Percentiles rank a stretch among this genome's conserved stretches.
Conservation (phyloP, 2,329 filamentous ascomycete species). For the Colletotrichum sp. region DNA sequence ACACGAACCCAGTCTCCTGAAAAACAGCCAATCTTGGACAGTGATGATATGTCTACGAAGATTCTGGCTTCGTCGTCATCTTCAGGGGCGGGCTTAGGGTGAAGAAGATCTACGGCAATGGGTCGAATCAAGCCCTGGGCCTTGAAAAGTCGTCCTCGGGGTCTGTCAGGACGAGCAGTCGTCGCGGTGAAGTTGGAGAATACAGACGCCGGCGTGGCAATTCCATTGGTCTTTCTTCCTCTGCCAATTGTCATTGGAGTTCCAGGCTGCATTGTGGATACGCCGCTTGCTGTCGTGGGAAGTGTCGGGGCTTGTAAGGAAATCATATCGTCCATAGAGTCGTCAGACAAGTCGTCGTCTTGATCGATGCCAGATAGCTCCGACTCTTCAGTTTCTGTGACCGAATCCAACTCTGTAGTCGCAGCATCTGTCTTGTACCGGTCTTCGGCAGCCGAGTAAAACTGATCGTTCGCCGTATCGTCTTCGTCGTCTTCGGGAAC, state of each 20-base stretch:
- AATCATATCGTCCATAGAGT: constrained; percentile 93
- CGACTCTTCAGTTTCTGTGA: constrained; percentile 65
- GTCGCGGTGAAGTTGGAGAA: constrained; percentile 88
- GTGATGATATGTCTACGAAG: constrained; percentile 85
- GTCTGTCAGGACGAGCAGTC: constrained; percentile 76
- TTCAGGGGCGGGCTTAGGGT: constrained; percentile 77
- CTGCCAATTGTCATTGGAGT: constrained; percentile 79
- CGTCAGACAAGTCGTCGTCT: constrained; percentile 82
- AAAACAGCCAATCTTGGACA: constrained; percentile 93
- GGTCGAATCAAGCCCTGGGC: constrained; percentile 75
- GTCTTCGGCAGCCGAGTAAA: constrained; percentile 91
- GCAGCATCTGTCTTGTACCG: constrained; percentile 63
- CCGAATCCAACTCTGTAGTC: constrained; percentile 62
- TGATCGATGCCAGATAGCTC: constrained; percentile 69
- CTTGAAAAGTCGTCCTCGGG: constrained; percentile 82
- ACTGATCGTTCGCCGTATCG: constrained; percentile 87
- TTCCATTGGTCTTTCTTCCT: constrained; percentile 70
- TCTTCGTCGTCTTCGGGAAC: constrained; percentile 73
- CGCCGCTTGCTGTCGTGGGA: constrained; percentile 78
- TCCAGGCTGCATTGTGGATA: constrained; percentile 80
- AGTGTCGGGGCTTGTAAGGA: constrained; percentile 82
- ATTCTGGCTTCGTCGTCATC: constrained; percentile 91
- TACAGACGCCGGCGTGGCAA: constrained; percentile 84
- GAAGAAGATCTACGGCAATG: constrained; percentile 79
- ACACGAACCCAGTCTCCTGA: constrained; percentile 96